These are phyloP conservation scores for Tulasnella sp. DNA, from an alignment of 768 basidiomycete species.

Conservation along the genomic window DNA sequence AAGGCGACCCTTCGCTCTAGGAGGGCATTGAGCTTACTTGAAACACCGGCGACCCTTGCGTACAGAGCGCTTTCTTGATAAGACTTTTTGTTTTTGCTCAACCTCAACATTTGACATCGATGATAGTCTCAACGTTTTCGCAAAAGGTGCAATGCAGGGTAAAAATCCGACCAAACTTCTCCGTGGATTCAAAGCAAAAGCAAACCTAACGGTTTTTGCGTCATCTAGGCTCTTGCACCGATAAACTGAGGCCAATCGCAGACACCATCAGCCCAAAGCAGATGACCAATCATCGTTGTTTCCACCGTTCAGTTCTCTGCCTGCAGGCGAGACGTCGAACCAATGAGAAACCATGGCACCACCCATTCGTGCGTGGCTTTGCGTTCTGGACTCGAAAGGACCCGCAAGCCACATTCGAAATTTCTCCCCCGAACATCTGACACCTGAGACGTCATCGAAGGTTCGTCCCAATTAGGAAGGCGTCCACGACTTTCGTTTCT, in stretches of 20 bases:
- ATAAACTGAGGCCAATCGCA: not conserved
- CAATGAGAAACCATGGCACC: not conserved
- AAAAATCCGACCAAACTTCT: not conserved
- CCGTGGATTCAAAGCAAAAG: not conserved
- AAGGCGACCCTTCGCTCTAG: not conserved
- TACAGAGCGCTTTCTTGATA: not conserved
- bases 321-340: not conserved
- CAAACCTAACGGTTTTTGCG: not conserved
- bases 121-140: not conserved
- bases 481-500: not conserved
- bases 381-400: not conserved
- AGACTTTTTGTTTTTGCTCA: not conserved
- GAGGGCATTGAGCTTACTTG: not conserved
- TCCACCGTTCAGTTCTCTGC: not conserved
- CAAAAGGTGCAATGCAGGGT: not conserved
- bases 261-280: not conserved
- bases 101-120: too few species aligned
- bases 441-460: constrained; percentile 8
- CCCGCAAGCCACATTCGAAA: not conserved
- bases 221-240: not conserved
- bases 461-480: not conserved
- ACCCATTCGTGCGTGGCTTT: not conserved
- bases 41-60: not conserved
- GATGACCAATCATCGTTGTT: not conserved
- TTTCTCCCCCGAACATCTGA: not conserved